Evolutionary conservation across 495 filamentous ascomycete genomes (phyloP), one percentile per base, ranked within the genome.

Genomic region (Lineolata rhizophorae): DNA sequence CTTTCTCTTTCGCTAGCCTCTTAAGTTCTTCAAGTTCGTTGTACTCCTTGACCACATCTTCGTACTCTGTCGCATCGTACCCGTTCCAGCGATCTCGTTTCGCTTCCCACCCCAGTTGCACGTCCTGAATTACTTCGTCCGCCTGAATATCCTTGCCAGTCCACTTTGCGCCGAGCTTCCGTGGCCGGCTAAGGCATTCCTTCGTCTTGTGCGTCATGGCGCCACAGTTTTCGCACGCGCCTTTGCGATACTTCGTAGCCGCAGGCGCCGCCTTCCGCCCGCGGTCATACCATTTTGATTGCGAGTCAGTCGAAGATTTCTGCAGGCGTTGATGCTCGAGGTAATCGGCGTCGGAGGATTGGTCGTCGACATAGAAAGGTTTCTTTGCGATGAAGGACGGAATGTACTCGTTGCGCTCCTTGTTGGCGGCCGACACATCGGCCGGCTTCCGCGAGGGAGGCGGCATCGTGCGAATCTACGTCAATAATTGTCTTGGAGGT

Each of bases 11-110:
- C 3, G 66, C 49, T 32, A 58, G 52, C 40, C 61, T 65, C 44
- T 90, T 79, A 34, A 92, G 57, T 42, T 74, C 67, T 47, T 95
- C 87, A 44, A 92, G 49, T 44, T 83, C 67, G 38, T 87, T 65
- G 49, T 80, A 92, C 42, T 94, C 81, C 20, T 87, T 70, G 2
- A 94, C 83, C 33, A 67, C 61, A 34, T 63, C 61, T 34, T 63
- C 61, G 47, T 93, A 93, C 54, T 94, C 79, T 43, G 64, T 65
- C 2, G 85, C 62, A 52, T 95, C 84, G 54, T 91, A 97, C 17
- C 82, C 83, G 50, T 93, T 93, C 84, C 85, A 97, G 26, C 85
- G 65, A 56, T 97, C 87, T 43, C 87, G 61, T 59, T 97, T 97
- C n/a, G 87, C 87, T 54, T 95, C 87, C 82, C 85, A 97, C 2